phyloP scores from a whole-genome alignment of 2,329 filamentous ascomycete genomes.

The Nothopassalora personata region DNA sequence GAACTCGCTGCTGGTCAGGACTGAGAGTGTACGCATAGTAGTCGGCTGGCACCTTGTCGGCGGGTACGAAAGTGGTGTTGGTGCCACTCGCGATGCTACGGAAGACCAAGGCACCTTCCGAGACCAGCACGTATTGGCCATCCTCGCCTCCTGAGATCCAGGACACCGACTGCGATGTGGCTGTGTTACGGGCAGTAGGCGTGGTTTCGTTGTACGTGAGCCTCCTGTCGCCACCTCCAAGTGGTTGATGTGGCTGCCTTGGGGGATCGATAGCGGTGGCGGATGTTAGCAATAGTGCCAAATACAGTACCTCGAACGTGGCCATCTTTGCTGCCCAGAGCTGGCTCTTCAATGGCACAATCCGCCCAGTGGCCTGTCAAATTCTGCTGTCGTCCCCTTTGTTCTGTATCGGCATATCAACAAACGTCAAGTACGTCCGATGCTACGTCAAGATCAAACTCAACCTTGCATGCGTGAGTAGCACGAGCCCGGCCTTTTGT shows the following conservation, averaged over 20 bases:
- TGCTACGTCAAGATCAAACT: too few relatives aligned
- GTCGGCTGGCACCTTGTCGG: constrained; percentile 52
- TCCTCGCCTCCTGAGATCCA: constrained; percentile 58
- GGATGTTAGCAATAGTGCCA: constrained; percentile 8
- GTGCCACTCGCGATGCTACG: constrained; percentile 57
- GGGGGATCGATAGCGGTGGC: constrained; percentile 15
- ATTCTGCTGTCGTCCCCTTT: background rate
- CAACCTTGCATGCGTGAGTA: too few relatives aligned
- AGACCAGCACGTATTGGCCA: constrained; percentile 55
- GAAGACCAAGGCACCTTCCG: constrained; percentile 52
- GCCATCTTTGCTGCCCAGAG: constrained; percentile 4
- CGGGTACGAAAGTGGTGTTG: constrained; percentile 53
- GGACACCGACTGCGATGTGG: constrained; percentile 22
- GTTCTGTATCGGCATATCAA: too few relatives aligned
- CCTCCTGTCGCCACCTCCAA: constrained; percentile 12
- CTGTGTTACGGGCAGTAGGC: constrained; percentile 10
- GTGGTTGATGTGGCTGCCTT: constrained; percentile 14
- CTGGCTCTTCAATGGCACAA: background rate
- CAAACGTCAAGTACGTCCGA: too few relatives aligned
- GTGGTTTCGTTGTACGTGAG: constrained; percentile 20
- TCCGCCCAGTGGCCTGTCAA: background rate
- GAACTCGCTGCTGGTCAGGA: constrained; percentile 52
- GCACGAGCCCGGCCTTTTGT: too few relatives aligned
- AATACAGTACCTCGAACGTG: constrained; percentile 4
- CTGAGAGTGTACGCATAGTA: constrained; percentile 58